Evolutionary conservation across 345 rosid genomes (phyloP), one percentile per base, ranked within the genome.

Genomic region (Boechera stricta): DNA sequence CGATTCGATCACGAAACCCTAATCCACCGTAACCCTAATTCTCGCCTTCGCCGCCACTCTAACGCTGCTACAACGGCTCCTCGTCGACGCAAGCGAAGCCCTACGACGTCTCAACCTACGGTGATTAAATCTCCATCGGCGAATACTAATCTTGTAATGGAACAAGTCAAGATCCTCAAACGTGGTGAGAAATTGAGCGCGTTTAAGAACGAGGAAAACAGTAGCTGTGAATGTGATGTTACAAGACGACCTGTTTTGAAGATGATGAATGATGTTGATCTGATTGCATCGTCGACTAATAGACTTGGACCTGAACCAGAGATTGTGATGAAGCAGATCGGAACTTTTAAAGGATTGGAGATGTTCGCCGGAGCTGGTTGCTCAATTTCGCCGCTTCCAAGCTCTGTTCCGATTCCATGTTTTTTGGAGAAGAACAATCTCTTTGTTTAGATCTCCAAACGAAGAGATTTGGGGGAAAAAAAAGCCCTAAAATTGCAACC

Each of bases 101-200:
- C 82, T 10, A 48, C 16, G 39, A 71, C 57, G 55, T 16, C 68
- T 62, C 33, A 42, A 29, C 52, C 82, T 47, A 26, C 69, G 67
- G 73, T 79, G 36, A 77, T 64, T 5, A 80, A 58, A 60, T 51
- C 71, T 63, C 85, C 87, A 2, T 44, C 82, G 69, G 13, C 69
- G 53, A 67, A 78, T 3, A 72, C 54, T 42, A 81, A 80, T 73
- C 84, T 83, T 10, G 87, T 82, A 11, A 82, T 85, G 85, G 94
- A 82, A 21, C 77, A 87, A 74, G 90, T 89, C 58, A 84, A 79
- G 88, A 87, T 89, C 81, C 71, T 87, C 70, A 88, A 83, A 68
- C 96, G 94, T 63, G 91, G 90, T 32, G 92, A 87, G 65, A 6
- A 85, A 4, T 71, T 82, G 47, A 61, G 45, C 53, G 13, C n/a